Conservation (phyloP, 2,329 filamentous ascomycete species). For the Aspergillus felis region DNA sequence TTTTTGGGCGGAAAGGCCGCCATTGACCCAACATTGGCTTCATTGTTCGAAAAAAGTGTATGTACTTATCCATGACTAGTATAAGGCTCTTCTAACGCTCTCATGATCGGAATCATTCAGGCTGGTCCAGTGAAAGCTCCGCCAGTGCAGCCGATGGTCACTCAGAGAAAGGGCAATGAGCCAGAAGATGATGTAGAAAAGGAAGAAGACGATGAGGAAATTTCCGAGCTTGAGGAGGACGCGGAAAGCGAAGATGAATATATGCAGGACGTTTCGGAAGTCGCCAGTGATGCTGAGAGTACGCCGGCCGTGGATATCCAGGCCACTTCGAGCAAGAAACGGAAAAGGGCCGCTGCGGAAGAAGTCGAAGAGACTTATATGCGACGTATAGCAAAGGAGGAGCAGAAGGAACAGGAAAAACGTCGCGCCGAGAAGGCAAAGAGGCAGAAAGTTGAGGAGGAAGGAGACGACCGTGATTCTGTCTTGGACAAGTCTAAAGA, state of each 20-base stretch:
- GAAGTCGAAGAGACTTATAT: conserved; percentile 44
- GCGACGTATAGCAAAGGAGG: conserved; percentile 42
- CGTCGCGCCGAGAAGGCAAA: conserved; percentile 34
- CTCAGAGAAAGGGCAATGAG: conserved; percentile 14
- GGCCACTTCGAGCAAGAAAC: conserved; percentile 41
- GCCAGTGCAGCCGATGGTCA: conserved; percentile 12
- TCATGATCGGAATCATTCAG: conserved; percentile 17
- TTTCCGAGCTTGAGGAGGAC: conserved; percentile 25
- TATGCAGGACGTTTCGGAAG: conserved; percentile 42
- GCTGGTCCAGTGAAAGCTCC: conserved; percentile 40
- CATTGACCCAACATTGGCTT: conserved; percentile 65
- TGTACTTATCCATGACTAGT: conserved; percentile 32
- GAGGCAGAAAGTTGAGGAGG: conserved; percentile 35
- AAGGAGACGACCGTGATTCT: conserved; percentile 54
- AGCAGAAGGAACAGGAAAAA: conserved; percentile 34
- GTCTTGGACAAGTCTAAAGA: conserved; percentile 21
- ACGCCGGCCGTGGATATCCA: conserved; percentile 30
- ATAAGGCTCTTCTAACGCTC: conserved; percentile 4
- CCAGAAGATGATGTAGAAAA: conserved; percentile 16
- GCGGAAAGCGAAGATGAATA: conserved; percentile 34
- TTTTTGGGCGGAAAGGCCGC: conserved; percentile 58
- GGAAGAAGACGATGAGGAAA: conserved; percentile 26
- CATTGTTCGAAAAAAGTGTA: conserved; percentile 71
- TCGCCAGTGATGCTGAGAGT: conserved; percentile 47
- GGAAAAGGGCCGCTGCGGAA: conserved; percentile 52